A percentile compares a stretch with the other conserved stretches of the same genome.
Evolutionary conservation across 371 early-diverging fungal species (phyloP).

Genomic region (Mucor sp.): DNA sequence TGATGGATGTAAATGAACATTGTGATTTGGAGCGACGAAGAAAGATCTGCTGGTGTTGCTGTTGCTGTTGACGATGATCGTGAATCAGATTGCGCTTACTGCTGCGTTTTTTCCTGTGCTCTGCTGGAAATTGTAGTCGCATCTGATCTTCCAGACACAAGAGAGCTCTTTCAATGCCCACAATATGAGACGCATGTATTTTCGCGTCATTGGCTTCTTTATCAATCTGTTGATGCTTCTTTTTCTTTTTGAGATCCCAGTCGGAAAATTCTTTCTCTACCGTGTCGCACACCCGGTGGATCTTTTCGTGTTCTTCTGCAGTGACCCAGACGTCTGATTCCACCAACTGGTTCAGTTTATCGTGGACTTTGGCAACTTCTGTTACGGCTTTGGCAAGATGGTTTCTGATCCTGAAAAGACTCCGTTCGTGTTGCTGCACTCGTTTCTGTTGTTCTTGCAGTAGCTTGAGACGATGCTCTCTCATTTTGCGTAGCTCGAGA

Average conservation of each 20-base stretch:
- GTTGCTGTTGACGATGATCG: not conserved
- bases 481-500: constrained; percentile 13
- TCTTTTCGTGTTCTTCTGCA: constrained; percentile 15
- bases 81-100: not conserved
- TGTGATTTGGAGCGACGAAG: constrained; percentile 1
- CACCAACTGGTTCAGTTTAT: not conserved
- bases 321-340: constrained; percentile 21
- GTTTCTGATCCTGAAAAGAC: constrained; percentile 2
- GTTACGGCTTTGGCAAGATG: constrained; percentile 4
- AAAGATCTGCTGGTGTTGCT: not conserved
- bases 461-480: constrained; percentile 1
- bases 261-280: constrained; percentile 6
- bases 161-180: constrained; percentile 23
- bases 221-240: constrained; percentile 4
- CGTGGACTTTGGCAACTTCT: not conserved
- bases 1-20: not conserved
- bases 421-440: constrained; percentile 14
- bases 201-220: constrained; percentile 17
- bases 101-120: not conserved
- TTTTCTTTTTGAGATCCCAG: not conserved
- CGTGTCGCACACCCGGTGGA: constrained; percentile 9
- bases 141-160: constrained; percentile 10
- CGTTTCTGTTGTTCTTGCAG: constrained; percentile 15
- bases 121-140: not conserved
- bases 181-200: constrained; percentile 16